phyloP scores from a whole-genome alignment of 495 filamentous ascomycete species.

The Parachaetomium inaequale region DNA sequence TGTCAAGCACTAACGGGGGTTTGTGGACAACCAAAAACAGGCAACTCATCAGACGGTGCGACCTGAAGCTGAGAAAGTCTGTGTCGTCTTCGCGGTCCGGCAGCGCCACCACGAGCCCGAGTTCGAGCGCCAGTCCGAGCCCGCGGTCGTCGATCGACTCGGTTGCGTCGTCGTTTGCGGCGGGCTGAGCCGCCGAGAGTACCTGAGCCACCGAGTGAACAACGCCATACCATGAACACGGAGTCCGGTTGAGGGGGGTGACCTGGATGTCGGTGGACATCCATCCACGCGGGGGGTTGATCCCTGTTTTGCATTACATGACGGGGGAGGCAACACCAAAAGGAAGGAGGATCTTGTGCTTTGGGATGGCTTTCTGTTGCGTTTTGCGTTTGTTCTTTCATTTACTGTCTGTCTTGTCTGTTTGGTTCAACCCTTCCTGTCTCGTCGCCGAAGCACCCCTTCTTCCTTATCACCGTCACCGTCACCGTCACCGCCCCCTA shows the following conservation, averaged over 20 bases:
- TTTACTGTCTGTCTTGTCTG: not conserved
- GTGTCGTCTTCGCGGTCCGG: not conserved
- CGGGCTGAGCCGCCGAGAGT: too few species aligned
- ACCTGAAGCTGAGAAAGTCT: constrained; percentile 3
- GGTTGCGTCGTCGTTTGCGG: not conserved
- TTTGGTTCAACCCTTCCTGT: not conserved
- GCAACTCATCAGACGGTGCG: constrained; percentile 7
- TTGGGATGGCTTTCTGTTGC: not conserved
- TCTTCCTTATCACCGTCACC: not conserved
- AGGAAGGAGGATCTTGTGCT: constrained; percentile 1
- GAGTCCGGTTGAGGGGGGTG: too few species aligned
- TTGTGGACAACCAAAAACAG: not conserved
- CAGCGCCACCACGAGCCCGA: not conserved
- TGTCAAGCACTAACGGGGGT: constrained; percentile 10
- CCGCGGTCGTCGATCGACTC: constrained; percentile 14
- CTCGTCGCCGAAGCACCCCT: not conserved
- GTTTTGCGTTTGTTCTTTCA: constrained; percentile 1
- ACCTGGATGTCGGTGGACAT: too few species aligned
- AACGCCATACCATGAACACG: too few species aligned
- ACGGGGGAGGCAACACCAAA: not conserved
- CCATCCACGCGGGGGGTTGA: too few species aligned
- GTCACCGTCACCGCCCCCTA: not conserved
- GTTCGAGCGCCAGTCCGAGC: not conserved
- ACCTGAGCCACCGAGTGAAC: too few species aligned
- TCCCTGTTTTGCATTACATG: not conserved